Evolutionary conservation across 371 early-diverging fungal genomes (phyloP).

Genomic region (Haplosporangium sp.): DNA sequence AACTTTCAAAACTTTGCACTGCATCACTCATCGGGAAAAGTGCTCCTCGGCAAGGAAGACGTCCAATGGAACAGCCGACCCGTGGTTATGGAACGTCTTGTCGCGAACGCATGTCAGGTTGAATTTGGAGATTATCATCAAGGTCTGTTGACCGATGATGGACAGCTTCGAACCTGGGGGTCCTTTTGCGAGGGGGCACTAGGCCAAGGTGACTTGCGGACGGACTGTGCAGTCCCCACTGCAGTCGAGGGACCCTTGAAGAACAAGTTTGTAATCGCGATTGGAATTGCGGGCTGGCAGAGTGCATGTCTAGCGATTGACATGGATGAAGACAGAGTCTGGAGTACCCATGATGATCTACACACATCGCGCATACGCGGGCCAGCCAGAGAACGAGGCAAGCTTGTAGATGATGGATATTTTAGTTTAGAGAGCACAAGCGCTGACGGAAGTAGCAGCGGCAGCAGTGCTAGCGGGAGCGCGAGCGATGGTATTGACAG

Average conservation of each 20-base stretch:
- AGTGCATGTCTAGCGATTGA: slow-evolving; percentile 49
- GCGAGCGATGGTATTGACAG: slow-evolving; percentile 10
- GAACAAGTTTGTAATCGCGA: slow-evolving; percentile 31
- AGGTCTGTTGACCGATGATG: slow-evolving; percentile 47
- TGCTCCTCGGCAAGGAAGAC: slow-evolving; percentile 26
- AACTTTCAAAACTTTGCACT: slow-evolving; percentile 32
- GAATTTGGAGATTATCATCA: slow-evolving; percentile 49
- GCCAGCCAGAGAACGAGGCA: not conserved
- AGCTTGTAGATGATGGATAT: slow-evolving; percentile 28
- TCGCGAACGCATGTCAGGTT: slow-evolving; percentile 31
- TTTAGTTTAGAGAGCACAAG: slow-evolving; percentile 21
- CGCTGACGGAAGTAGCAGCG: slow-evolving; percentile 7
- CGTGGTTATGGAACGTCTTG: slow-evolving; percentile 26
- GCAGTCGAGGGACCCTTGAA: slow-evolving; percentile 38
- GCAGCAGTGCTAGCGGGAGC: slow-evolving; percentile 9
- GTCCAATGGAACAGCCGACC: slow-evolving; percentile 26
- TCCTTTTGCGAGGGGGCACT: slow-evolving; percentile 40
- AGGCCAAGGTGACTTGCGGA: slow-evolving; percentile 38
- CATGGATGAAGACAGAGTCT: slow-evolving; percentile 20
- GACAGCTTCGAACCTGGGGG: slow-evolving; percentile 45
- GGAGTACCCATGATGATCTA: not conserved
- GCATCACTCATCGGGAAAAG: slow-evolving; percentile 42
- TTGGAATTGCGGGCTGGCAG: slow-evolving; percentile 51
- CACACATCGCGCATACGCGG: too few relatives aligned
- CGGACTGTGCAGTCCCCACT: slow-evolving; percentile 28